Evolutionary conservation across 1,284 basidiomycete genomes (phyloP), one percentile per base, ranked within the genome.

Genomic region (Malassezia sp.): DNA sequence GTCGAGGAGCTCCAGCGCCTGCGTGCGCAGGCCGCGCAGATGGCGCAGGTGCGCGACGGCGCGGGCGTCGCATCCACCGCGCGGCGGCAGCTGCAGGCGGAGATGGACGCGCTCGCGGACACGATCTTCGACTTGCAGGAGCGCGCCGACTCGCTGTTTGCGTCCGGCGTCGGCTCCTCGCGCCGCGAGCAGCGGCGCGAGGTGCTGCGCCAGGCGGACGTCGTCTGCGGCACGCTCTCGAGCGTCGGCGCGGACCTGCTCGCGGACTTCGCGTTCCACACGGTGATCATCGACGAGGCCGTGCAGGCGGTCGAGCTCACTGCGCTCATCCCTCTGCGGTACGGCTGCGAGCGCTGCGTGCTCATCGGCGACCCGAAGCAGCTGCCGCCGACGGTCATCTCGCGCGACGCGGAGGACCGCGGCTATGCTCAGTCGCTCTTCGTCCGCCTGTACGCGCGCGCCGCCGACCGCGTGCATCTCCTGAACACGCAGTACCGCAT

Each of bases 401-500:
- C 89, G 1, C 78, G 79, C 54, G 80, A 85, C 76, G 91, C 91
- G 0, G 80, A 79, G 30, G 78, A 77, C 49, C 82, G 78, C 55
- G 77, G 78, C 20, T 99, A 97, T 66, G 84, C 90, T 56, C 85
- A 90, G 67, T 77, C 88, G 7, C 75, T 99, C 6, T 99, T 97
- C 63, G 88, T 96, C 34, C 81, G 93, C 30, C 76, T 99, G 55
- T 86, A 89, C 63, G 82, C 81, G 61, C 79, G 80, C 30, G 75
- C 78, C 24, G 81, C 82, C 3, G 79, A 84, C 10, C 80, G 83
- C 21, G 85, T 93, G 37, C 85, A 97, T 71, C 75, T 99, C 4
- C 75, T 99, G 52, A 89, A 85, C 59, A 97, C 97, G 37, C 93
- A 97, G 73, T 99, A 99, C 70, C 91, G 93, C 67, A 99, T 99